Conservation (phyloP, 768 basidiomycete species). For the Macrolepiota dolichaula region DNA sequence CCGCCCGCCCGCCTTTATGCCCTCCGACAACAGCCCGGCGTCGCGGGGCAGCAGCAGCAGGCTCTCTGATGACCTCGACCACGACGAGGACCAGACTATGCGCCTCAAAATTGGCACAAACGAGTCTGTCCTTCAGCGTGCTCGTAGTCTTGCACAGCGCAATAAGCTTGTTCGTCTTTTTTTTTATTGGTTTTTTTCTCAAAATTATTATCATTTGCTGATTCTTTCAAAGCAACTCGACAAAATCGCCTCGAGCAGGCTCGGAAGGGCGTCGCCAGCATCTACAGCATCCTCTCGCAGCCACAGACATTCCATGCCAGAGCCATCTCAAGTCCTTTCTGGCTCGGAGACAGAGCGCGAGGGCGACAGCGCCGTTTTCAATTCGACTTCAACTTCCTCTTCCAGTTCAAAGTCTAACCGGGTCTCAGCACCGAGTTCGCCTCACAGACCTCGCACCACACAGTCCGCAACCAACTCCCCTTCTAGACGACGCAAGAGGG, state of each 20-base stretch:
- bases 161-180: constrained; percentile 68
- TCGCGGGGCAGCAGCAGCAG: no score
- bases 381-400: constrained; percentile 21
- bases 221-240: constrained; percentile 18
- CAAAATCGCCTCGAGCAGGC: constrained; percentile 2
- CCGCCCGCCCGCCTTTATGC: constrained; percentile 12
- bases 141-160: constrained; percentile 65
- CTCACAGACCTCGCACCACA: constrained; percentile 26
- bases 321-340: constrained; percentile 35
- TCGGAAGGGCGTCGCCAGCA: constrained; percentile 25
- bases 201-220: not conserved
- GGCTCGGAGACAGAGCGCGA: constrained; percentile 86
- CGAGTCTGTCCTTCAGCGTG: constrained; percentile 58
- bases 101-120: constrained; percentile 49
- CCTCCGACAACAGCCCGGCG: no score
- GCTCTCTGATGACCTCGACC: constrained; percentile 36
- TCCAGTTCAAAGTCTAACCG: constrained; percentile 14
- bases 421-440: constrained; percentile 29
- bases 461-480: constrained; percentile 25
- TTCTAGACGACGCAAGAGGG: constrained; percentile 23
- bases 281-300: no score
- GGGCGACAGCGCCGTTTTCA: constrained; percentile 30
- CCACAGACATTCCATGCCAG: constrained; percentile 18
- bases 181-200: constrained; percentile 9
- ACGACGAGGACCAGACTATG: constrained; percentile 65